phyloP scores from a whole-genome alignment of 2,329 filamentous ascomycete species.

The Colletotrichum cuscutae region DNA sequence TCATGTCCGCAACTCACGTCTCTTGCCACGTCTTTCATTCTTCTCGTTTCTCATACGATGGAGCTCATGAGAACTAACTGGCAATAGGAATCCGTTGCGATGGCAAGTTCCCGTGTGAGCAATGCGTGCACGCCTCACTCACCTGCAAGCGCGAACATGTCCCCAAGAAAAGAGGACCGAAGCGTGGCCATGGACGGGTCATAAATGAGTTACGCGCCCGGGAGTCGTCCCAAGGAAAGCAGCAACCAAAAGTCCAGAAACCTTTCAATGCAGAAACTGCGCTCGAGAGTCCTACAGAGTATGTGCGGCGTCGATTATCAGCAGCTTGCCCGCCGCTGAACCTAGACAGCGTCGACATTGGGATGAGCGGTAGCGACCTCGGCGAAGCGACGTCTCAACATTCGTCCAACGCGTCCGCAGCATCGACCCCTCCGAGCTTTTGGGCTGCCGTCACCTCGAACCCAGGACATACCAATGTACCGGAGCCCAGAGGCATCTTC shows the following conservation, averaged over 20 bases:
- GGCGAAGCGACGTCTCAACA: slow-evolving; percentile 28
- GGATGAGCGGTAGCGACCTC: slow-evolving; percentile 33
- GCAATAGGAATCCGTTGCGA: slow-evolving; percentile 55
- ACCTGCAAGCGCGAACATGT: slow-evolving; percentile 73
- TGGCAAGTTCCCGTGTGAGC: slow-evolving; percentile 65
- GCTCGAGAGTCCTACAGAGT: slow-evolving; percentile 48
- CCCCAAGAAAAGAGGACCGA: slow-evolving; percentile 72
- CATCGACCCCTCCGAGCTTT: slow-evolving; percentile 41
- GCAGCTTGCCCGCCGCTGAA: slow-evolving; percentile 36
- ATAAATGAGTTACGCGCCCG: slow-evolving; percentile 68
- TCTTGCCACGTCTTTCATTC: not conserved
- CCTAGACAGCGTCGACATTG: slow-evolving; percentile 33
- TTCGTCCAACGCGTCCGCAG: slow-evolving; percentile 36
- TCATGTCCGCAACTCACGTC: slow-evolving; percentile 17
- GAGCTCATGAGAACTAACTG: not conserved
- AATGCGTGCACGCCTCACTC: slow-evolving; percentile 67
- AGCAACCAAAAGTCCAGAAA: slow-evolving; percentile 42
- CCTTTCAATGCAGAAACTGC: slow-evolving; percentile 30
- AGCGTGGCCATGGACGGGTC: slow-evolving; percentile 70
- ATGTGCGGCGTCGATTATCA: slow-evolving; percentile 37
- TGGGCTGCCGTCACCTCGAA: slow-evolving; percentile 44
- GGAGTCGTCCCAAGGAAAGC: slow-evolving; percentile 48
- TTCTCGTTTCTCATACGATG: not conserved
- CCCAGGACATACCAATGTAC: slow-evolving; percentile 38
- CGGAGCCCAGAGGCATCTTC: slow-evolving; percentile 50